Evolutionary conservation across 2,329 filamentous ascomycete genomes (phyloP), one percentile per base, ranked within the genome.

Genomic region (Rhinocladiella similis): DNA sequence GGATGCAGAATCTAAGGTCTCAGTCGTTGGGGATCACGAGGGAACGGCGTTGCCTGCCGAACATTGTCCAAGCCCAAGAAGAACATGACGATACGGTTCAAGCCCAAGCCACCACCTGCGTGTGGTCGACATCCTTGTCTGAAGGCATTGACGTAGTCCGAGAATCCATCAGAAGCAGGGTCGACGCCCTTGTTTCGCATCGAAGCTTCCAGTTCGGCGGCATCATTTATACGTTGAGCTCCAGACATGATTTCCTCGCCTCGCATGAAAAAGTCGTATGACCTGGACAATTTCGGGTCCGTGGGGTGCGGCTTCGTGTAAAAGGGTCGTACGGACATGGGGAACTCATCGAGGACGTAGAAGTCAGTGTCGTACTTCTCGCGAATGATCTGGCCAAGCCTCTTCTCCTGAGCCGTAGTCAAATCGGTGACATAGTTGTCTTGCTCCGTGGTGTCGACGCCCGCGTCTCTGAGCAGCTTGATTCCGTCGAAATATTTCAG

Each of bases 291-390:
- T 35, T 80, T 79, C 53, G 83, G 79, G 66, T 89, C 83, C 42
- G 82, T 77, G 2, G 84, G 83, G 68, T 89, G 89, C 52, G 89
- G 85, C 78, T 93, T 90, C 60, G 93, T 91, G 75, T 97, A 97
- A 75, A 96, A 96, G 4, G 93, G 93, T 27, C 94, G 85, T 18
- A 94, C 90, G 36, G 81, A 80, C 73, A 94, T 86, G 43, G 94
- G 94, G 81, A 96, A 99, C 76, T 97, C 94, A 80, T 97, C 93
- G 61, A 99, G 83, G 19, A 95, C 87, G 77, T 96, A 97, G 78
- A 97, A 97, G 77, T 99, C 94, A 58, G 91, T 94, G 70, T 88
- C 84, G 81, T 88, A 96, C 77, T 96, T 97, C 67, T 90, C 82
- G 55, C 90, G 87, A 64, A 97, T 85, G 47, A 97, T 81, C 22